Evolutionary conservation across 257 asterid genomes (phyloP).

Genomic region (Handroanthus guayacan): DNA sequence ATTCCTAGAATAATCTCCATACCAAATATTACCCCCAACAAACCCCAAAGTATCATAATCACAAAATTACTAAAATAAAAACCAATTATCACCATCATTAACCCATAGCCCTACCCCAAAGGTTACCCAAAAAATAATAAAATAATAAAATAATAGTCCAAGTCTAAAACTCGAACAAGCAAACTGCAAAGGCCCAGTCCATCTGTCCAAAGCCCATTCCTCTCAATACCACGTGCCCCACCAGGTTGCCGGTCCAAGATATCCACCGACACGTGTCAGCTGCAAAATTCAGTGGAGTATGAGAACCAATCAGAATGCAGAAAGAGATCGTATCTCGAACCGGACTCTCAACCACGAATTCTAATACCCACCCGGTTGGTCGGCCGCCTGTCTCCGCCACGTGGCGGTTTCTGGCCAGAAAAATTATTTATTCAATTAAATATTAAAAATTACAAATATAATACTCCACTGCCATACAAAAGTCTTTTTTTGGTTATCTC

Average conservation of each 20-base stretch:
- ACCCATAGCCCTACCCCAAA: not conserved
- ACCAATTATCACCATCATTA: not conserved
- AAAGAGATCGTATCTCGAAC: conserved; percentile 73
- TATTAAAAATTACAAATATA: conserved; percentile 24
- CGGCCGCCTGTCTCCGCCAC: conserved; percentile 57
- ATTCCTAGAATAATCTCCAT: not conserved
- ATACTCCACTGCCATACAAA: conserved; percentile 8
- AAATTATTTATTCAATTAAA: conserved; percentile 34
- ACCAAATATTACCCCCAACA: not conserved
- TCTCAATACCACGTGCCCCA: conserved; percentile 18
- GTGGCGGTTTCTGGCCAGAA: conserved; percentile 49
- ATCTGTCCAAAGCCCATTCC: conserved; percentile 22
- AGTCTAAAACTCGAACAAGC: not conserved
- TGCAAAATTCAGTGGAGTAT: conserved; percentile 13
- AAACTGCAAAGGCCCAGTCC: conserved; percentile 30
- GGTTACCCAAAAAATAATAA: not conserved
- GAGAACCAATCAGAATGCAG: conserved; percentile 58
- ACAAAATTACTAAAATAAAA: not conserved
- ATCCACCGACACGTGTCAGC: conserved; percentile 51
- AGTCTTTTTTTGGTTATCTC: not conserved
- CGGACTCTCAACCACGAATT: conserved; percentile 82
- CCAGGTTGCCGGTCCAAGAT: not conserved
- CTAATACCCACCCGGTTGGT: conserved; percentile 51
- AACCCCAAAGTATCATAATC: conserved; percentile 2
- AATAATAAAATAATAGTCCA: not conserved